phyloP scores from a whole-genome alignment of 2,329 filamentous ascomycete species.

The Cladophialophora exuberans region DNA sequence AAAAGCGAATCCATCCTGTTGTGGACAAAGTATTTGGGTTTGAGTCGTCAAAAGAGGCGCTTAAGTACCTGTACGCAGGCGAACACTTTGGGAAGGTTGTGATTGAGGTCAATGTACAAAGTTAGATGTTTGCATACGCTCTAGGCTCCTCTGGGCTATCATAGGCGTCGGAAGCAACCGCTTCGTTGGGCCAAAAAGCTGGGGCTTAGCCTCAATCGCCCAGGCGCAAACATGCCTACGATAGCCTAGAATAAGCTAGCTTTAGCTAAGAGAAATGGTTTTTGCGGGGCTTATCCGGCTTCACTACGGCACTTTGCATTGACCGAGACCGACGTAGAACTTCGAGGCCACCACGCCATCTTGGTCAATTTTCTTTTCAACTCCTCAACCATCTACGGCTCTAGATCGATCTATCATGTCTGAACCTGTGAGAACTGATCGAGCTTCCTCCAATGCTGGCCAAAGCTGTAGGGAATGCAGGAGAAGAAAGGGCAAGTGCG shows the following conservation, averaged over 20 bases:
- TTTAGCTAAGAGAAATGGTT: neutral
- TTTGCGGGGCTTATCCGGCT: neutral
- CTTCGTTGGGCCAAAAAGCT: neutral
- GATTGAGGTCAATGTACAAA: slow-evolving; percentile 21
- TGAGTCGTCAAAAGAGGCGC: slow-evolving; percentile 46
- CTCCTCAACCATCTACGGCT: neutral
- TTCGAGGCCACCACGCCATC: neutral
- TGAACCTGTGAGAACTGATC: slow-evolving; percentile 15
- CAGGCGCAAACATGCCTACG: no score
- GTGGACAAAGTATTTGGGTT: slow-evolving; percentile 45
- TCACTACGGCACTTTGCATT: neutral
- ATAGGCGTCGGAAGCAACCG: neutral
- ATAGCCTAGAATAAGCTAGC: no score
- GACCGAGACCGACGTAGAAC: neutral
- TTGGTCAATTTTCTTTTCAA: neutral
- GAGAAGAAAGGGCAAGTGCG: slow-evolving; percentile 28
- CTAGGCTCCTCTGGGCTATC: no score
- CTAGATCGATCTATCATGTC: slow-evolving; percentile 11
- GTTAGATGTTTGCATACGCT: no score
- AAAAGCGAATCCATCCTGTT: slow-evolving; percentile 41
- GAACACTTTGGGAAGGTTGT: slow-evolving; percentile 51
- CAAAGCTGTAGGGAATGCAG: slow-evolving; percentile 29
- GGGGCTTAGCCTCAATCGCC: no score
- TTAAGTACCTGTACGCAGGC: slow-evolving; percentile 48
- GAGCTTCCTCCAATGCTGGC: slow-evolving; percentile 16